Base-by-base conservation (phyloP, 306 rosid genomes). In the Cyamopsis tetragonoloba region DNA sequence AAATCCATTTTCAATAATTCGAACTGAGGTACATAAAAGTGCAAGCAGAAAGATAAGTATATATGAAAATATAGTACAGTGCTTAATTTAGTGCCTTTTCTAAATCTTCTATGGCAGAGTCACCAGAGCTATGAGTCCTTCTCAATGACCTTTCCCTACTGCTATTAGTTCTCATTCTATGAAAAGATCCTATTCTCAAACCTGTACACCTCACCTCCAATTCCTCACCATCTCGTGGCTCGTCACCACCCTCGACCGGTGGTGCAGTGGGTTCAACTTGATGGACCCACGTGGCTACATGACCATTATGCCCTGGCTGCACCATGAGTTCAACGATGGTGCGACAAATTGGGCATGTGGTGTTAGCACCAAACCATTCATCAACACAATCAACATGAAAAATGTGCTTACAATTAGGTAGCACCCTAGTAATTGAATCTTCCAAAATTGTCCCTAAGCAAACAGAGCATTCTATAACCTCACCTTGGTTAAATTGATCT, bases 381-480 rank as follows among this genome's bases (percentile, higher is more conserved):
- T 86, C 91, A 28, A 86, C 82, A 56, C 91, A 86, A 27, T 80
- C 88, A 42, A 44, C 72, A 57, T 83, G 91, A 68, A 86, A 80
- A 37, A 53, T 2, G 27, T 86, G 88, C 62, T 78, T 81, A 69
- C 88, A 83, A 54, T 79, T 86, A 13, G 88, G 86, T 18, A 86
- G 63, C 7, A 76, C 49, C 61, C 81, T 66, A 11, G 71, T 70
- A 6, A 23, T 35, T n/a, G 79, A 62, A 61, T 80, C 91, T 5
- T 73, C 76, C 60, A 6, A 46, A 24, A 86, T 19, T 0, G 65
- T 58, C 24, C 71, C 75, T 15, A 86, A 46, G 61, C 88, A 86
- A 79, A 86, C 77, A 3, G 86, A 80, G 38, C 91, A 83, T 54
- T 86, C 88, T 12, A 50, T 8, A 23, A 39, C 46, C 51, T 80